These are phyloP conservation scores for Candida andamanensis DNA, from an alignment of 805 yeast genomes.

Conservation along the genomic window DNA sequence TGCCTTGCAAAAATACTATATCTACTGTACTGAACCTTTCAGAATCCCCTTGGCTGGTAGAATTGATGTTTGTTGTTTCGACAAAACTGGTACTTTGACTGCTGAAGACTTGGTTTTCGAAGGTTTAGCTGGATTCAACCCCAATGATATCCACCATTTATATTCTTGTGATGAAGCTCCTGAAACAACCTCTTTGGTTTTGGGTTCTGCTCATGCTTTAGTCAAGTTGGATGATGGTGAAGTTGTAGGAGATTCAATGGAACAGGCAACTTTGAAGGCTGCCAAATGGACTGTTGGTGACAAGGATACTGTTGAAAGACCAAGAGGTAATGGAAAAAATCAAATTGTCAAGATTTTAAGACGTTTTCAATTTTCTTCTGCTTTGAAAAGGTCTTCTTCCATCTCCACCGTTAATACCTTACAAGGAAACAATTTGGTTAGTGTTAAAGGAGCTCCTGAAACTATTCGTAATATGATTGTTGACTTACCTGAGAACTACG, in stretches of 20 bases:
- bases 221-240: slow-evolving; percentile 95
- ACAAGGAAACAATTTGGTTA: slow-evolving; percentile 56
- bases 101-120: slow-evolving; percentile 95
- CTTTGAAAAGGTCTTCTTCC: slow-evolving; percentile 91
- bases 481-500: slow-evolving; percentile 72
- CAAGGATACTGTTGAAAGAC: slow-evolving; percentile 63
- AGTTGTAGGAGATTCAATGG: slow-evolving; percentile 99
- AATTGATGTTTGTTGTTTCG: slow-evolving; percentile 97
- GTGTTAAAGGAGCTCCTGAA: slow-evolving; percentile 98
- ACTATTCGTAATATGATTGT: slow-evolving; percentile 75
- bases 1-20: slow-evolving; percentile 79
- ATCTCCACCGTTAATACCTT: slow-evolving; percentile 54
- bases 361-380: slow-evolving; percentile 95
- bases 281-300: slow-evolving; percentile 79
- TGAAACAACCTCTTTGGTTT: slow-evolving; percentile 57
- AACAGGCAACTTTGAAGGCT: slow-evolving; percentile 87
- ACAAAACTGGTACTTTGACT: slow-evolving; percentile 96
- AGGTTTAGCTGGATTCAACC: slow-evolving; percentile 82
- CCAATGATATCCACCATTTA: slow-evolving; percentile 50
- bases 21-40: slow-evolving; percentile 97
- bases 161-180: slow-evolving; percentile 61
- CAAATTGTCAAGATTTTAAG: slow-evolving; percentile 70
- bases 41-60: slow-evolving; percentile 97
- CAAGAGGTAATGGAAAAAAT: slow-evolving; percentile 19
- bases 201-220: slow-evolving; percentile 95